Conservation (phyloP, 2,329 filamentous ascomycete genomes). For the Colletotrichum falcatum region DNA sequence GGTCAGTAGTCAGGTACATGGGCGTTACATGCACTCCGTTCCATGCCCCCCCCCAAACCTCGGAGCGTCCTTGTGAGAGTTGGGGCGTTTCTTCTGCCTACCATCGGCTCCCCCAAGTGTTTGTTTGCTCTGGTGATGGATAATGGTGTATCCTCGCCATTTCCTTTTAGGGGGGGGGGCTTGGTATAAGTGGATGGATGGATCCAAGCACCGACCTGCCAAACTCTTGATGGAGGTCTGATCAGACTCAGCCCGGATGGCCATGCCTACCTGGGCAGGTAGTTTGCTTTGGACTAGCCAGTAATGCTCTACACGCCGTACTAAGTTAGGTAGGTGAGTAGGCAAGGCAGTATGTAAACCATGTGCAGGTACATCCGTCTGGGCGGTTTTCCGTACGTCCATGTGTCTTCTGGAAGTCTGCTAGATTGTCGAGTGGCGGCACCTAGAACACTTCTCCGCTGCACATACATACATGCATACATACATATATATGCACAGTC, state of each 20-base stretch:
- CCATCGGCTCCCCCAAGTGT: neutral
- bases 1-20: slow-evolving; percentile 25
- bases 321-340: no score
- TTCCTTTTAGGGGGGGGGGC: no score
- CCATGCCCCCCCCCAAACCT: slow-evolving; percentile 29
- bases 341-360: no score
- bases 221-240: neutral
- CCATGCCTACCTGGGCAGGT: neutral
- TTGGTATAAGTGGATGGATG: neutral
- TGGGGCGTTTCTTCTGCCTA: neutral
- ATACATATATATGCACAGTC: neutral
- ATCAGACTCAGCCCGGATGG: neutral
- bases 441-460: slow-evolving; percentile 2
- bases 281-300: no score
- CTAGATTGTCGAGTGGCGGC: slow-evolving; percentile 4
- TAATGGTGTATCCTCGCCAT: no score
- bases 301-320: no score
- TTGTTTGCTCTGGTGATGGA: neutral
- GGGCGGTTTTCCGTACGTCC: neutral
- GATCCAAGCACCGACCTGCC: neutral
- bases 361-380: neutral
- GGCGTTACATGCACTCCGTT: slow-evolving; percentile 8
- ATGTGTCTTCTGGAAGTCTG: slow-evolving; percentile 26
- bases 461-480: slow-evolving; percentile 5
- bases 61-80: slow-evolving; percentile 32